Percentiles rank a stretch among this genome's conserved stretches.
Evolutionary conservation across 164 flowering plant species (phyloP).

Genomic region (Sedum album): DNA sequence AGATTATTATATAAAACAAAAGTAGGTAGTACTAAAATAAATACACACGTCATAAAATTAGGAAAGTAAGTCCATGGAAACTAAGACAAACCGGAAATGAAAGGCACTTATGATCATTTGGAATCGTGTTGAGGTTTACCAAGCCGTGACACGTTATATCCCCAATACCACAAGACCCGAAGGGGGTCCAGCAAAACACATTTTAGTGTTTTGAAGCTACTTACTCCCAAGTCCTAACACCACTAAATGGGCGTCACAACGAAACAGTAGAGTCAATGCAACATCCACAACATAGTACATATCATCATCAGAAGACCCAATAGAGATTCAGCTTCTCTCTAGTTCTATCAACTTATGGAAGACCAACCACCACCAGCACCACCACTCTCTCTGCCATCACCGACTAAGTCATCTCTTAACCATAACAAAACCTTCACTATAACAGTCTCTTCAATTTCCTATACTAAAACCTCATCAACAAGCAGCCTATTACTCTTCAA

Average conservation of each 20-base stretch:
- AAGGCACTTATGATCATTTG: too few species aligned
- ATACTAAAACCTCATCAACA: neutral
- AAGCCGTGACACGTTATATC: too few species aligned
- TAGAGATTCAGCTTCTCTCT: neutral
- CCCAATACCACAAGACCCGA: too few species aligned
- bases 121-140: too few species aligned
- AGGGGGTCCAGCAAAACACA: neutral
- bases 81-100: too few species aligned
- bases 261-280: neutral
- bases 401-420: neutral
- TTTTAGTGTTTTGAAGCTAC: neutral
- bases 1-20: too few species aligned
- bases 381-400: slow-evolving; percentile 1
- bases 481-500: neutral
- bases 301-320: neutral
- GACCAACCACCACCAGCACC: slow-evolving; percentile 7
- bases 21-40: too few species aligned
- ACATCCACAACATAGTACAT: neutral
- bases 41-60: too few species aligned
- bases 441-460: slow-evolving; percentile 9
- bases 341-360: neutral
- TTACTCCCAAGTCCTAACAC: neutral
- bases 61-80: too few species aligned
- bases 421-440: neutral
- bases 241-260: neutral